Evolutionary conservation across 106 monocot genomes (phyloP), one percentile per base, ranked within the genome.

Genomic region (Iris macrosiphon): DNA sequence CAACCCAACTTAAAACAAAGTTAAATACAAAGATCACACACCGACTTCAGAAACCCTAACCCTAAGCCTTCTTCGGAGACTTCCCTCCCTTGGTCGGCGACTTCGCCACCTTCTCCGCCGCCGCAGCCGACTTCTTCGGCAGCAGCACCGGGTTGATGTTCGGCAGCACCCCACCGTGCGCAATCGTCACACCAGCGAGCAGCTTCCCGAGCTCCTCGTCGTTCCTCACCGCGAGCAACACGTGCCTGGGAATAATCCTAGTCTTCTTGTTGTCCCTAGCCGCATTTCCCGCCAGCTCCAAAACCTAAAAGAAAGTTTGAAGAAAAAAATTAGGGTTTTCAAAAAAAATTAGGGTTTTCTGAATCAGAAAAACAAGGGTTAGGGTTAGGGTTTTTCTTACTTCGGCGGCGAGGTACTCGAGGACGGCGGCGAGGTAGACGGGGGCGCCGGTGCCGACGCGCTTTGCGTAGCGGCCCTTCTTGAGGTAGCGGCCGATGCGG

Each of bases 331-430:
- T n/a, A n/a, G n/a, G n/a, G n/a, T n/a, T n/a, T n/a, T n/a, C n/a
- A n/a, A n/a, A n/a, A n/a, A n/a, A n/a, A n/a, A n/a, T n/a, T n/a
- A n/a, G n/a, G n/a, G n/a, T n/a, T n/a, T n/a, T n/a, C n/a, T n/a
- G n/a, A n/a, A n/a, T n/a, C n/a, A n/a, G n/a, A n/a, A n/a, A n/a
- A n/a, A n/a, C n/a, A n/a, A n/a, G n/a, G n/a, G n/a, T n/a, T n/a
- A n/a, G n/a, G n/a, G n/a, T n/a, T n/a, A n/a, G n/a, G n/a, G n/a
- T n/a, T n/a, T n/a, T n/a, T n/a, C n/a, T 49, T 33, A 79, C 74
- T 69, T 82, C 81, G 26, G 81, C 81, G 13, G 81, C 76, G 37
- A 82, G 72, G 40, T 81, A 81, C 47, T 81, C 81, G 12, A 81
- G 75, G 20, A 81, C 75, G 62, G 75, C 81, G 30, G 81, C 59